Conservation (phyloP, 768 basidiomycete species). For the Harrya chromipes region DNA sequence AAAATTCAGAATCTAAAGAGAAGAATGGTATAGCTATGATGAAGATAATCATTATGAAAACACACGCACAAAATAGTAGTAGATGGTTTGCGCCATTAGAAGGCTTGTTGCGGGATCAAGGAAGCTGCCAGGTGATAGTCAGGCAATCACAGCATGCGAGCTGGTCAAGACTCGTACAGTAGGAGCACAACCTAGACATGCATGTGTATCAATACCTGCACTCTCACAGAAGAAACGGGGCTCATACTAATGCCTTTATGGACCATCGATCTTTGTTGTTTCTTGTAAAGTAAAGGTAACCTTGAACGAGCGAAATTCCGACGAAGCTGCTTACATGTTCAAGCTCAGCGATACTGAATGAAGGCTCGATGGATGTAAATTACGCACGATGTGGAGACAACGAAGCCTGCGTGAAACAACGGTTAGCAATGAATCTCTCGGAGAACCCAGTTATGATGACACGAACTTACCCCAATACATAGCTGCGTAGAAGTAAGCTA, state of each 20-base stretch:
- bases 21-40: neutral
- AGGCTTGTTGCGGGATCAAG: conserved; percentile 17
- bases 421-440: neutral
- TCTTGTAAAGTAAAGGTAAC: conserved; percentile 16
- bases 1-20: conserved; percentile 12
- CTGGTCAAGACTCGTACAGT: conserved; percentile 7
- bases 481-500: conserved; percentile 12
- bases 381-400: conserved; percentile 14
- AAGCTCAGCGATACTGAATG: neutral
- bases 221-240: neutral
- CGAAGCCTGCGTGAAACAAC: conserved; percentile 6
- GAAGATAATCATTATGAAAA: neutral
- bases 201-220: neutral
- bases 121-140: conserved; percentile 8
- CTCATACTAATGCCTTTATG: conserved; percentile 15
- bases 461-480: conserved; percentile 16
- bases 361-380: neutral
- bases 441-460: neutral
- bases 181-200: conserved; percentile 11
- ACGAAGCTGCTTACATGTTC: conserved; percentile 10
- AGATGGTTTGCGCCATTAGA: conserved; percentile 17
- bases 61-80: conserved; percentile 19
- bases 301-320: conserved; percentile 21
- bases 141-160: neutral
- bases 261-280: conserved; percentile 12